Base-by-base conservation (phyloP, 768 basidiomycete genomes). In the Pisolithus tinctorius region DNA sequence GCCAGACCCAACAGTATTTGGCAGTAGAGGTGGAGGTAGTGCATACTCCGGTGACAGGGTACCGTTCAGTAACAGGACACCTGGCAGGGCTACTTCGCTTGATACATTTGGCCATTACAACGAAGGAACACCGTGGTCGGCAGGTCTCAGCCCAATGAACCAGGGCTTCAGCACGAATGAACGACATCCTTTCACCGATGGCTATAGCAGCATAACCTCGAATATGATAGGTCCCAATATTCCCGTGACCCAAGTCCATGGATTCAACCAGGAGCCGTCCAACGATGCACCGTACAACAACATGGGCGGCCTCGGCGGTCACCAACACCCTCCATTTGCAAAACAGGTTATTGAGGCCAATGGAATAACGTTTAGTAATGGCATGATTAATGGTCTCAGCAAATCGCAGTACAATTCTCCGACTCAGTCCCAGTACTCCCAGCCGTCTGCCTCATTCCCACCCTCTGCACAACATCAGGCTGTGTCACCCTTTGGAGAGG, bases 1-100 rank as follows among this genome's bases (percentile, higher is more conserved):
- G 30, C 87, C 88, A 0, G 88, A 89, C 65, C 76, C 79, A n/a
- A 64, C 74, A 26, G 69, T 73, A 7, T 79, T 85, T 56, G 76
- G 74, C 48, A 75, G 79, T 23, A 74, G 77, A 50, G 67, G 71
- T 34, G 63, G 63, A n/a, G 63, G 56, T 23, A 65, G 67, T 36
- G 62, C 70, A 30, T 73, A 73, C 53, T 58, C 65, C 36, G 54
- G 57, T 20, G 80, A 78, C 36, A 71, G 72, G 26, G 54, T 63
- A 9, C 29, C 63, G 16, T 72, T 69, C 52, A 64, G 62, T 17
- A 70, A 62, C 54, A 54, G 69, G 17, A 53, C 60, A 4, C 56
- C 66, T 7, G 68, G 60, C 36, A 69, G 70, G 57, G 60, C 53
- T 34, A 58, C 70, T 29, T 58, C 65, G 41, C 55, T 71, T 37